Evolutionary conservation across 1,284 basidiomycete genomes (phyloP), one percentile per base, ranked within the genome.

Genomic region (Gymnopus androsaceus): DNA sequence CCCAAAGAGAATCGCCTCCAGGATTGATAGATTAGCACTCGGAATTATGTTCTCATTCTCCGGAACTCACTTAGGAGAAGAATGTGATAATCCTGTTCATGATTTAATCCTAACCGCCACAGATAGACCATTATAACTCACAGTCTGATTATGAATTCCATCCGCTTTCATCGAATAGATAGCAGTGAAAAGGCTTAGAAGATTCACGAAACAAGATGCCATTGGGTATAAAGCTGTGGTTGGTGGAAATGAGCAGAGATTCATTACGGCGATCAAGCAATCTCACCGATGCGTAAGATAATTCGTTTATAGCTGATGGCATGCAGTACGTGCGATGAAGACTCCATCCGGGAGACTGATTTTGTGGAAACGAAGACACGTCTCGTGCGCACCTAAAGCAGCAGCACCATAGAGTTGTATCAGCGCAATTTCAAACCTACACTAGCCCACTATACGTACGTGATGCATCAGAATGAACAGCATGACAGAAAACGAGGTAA

Each of bases 261-360:
- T 14, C 21, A 14, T 15, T 31, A 28, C 21, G n/a, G 27, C 41
- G 27, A 34, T 21, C 11, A 36, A n/a, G 31, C 30, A 23, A 50
- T 47, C 38, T 25, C 8, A 66, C 65, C 55, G 46, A 66, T 59
- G 11, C 65, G 62, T n/a, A 64, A 38, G 14, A 66, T 64, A 27
- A 66, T 55, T 2, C 46, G 17, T 36, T 53, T 55, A 46, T 64
- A 64, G 15, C 52, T 49, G 11, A 57, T 61, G 15, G 59, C 58
- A 53, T 62, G 48, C 9, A 56, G 36, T 5, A 57, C 55, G 44
- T 52, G 49, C 3, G 58, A 51, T n/a, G 48, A n/a, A n/a, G 57
- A 23, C 3, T 42, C 30, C 14, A 3, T 30, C 51, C 46, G 44
- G 25, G 31, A 27, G 55, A 46, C 15, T 25, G 54, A 31, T 28